Base-by-base conservation (phyloP, 1,284 basidiomycete species). In the Malassezia yamatoensis region DNA sequence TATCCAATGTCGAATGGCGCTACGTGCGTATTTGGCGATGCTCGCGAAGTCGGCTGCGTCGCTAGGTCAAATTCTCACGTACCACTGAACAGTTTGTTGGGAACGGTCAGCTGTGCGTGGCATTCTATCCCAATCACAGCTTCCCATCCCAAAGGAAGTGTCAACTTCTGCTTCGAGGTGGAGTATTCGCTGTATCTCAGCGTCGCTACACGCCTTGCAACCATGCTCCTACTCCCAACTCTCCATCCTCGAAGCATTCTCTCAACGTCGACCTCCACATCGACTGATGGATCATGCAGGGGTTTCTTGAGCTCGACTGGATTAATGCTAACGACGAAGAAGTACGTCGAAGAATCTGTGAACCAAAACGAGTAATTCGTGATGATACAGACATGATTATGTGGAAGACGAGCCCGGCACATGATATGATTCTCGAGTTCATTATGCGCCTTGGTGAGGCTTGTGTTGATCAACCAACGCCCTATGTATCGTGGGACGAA, bases 61-160 rank as follows among this genome's bases (percentile, higher is more conserved):
- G 65, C 67, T 34, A 63, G 51, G n/a, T 72, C 18, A 50, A 37
- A 16, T 12, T 1, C 38, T 8, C 40, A 76, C 83, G 63, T 54
- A 88, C 87, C 78, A 49, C 90, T 96, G 77, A 98, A 96, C 11
- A 98, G 80, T 76, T 98, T 98, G 57, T 79, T 78, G 50, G 83
- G 82, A 11, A 88, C 85, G 74, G 86, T 87, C 66, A 98, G 83
- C 76, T 98, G 93, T 0, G 90, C 87, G 72, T 98, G 94, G 10
- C 91, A 88, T 72, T 98, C 93, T 45, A 98, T 85, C 21, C 94
- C 94, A 43, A 98, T 84, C 50, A 94, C 80, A 18, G 91, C 65
- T 47, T 71, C 59, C 72, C 72, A 74, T 40, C 66, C 71, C 5
- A 37, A 15, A 1, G 69, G 67, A 1, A 73, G 60, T 0, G 59